Evolutionary conservation across 805 yeast genomes (phyloP), one percentile per base, ranked within the genome.

Genomic region (Candida yuanshanica): DNA sequence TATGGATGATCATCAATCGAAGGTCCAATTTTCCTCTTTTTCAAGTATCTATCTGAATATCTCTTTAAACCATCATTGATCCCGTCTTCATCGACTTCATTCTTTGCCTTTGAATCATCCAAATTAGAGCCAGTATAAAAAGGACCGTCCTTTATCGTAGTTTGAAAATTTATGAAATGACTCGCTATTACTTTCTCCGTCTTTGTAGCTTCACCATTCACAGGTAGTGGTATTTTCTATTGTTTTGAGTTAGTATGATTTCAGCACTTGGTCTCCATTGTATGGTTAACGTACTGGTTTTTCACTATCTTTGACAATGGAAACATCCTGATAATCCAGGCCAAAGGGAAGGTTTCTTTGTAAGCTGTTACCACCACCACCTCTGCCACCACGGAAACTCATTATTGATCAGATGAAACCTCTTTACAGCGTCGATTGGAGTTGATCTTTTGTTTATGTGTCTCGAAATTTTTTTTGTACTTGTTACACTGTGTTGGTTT

Each of bases 1-100:
- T 81, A 86, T 2, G 95, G 95, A 63, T 84, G 89, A 39, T 83
- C 89, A 46, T 80, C 83, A 8, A 83, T 74, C 2, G 90, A 79
- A 38, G 81, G 72, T 1, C 88, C 87, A 13, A 81, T 74, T 53
- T 75, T 78, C 42, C 85, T 74, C 51, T 77, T 79, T 58, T 82
- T 82, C 48, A 81, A 67, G 62, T 85, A 90, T 58, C 70, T 72
- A 60, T 90, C 97, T 3, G 95, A 79, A 57, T 87, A 87, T 52
- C 97, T 72, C 56, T 81, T 77, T 33, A 90, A 74, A 2, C 91
- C 89, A 57, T 86, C 95, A 41, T 70, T 69, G 2, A 69, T 50
- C 16, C 70, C 72, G 41, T 68, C 66, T 33, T 55, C 72, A 25
- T 65, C 59, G 27, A 62, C 52, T 22, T 57, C 52, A n/a, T 46